These are phyloP conservation scores for Tubosaeta sp. DNA, from an alignment of 768 basidiomycete species.

Conservation along the genomic window DNA sequence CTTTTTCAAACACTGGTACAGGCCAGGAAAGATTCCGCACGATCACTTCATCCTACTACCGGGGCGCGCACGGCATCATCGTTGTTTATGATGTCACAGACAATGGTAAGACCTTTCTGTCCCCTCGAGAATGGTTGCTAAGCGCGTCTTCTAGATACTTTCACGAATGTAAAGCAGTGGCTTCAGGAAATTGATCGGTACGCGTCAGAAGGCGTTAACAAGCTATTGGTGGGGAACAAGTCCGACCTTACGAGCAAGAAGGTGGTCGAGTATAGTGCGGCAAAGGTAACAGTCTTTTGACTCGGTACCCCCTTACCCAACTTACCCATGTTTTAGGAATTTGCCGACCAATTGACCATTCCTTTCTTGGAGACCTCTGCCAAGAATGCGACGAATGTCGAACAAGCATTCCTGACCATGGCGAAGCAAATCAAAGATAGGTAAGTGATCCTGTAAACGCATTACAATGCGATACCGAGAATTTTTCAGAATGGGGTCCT, in stretches of 20 bases:
- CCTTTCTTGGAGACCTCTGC: slow-evolving; percentile 99
- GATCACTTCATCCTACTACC: slow-evolving; percentile 99
- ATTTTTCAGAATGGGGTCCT: slow-evolving; percentile 71
- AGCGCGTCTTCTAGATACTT: slow-evolving; percentile 62
- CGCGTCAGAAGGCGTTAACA: slow-evolving; percentile 98
- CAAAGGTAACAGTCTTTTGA: slow-evolving; percentile 54
- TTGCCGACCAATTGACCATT: slow-evolving; percentile 90
- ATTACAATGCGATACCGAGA: background rate
- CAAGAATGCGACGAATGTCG: slow-evolving; percentile 97
- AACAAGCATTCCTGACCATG: slow-evolving; percentile 99
- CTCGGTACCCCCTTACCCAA: background rate
- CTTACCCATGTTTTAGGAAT: slow-evolving; percentile 53
- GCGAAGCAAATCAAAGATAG: slow-evolving; percentile 95
- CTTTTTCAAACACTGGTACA: slow-evolving; percentile 27
- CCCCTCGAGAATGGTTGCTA: slow-evolving; percentile 1
- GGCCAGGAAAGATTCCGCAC: slow-evolving; percentile 99
- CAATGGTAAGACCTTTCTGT: slow-evolving; percentile 51
- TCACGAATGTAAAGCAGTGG: slow-evolving; percentile 95
- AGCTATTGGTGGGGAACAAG: slow-evolving; percentile 97
- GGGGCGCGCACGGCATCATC: slow-evolving; percentile 97
- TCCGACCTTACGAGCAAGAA: slow-evolving; percentile 97
- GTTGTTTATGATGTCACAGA: slow-evolving; percentile 99
- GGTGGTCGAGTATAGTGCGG: slow-evolving; percentile 84
- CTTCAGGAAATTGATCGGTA: slow-evolving; percentile 91
- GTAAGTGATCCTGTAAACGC: slow-evolving; percentile 35